Base-by-base conservation (phyloP, 2,329 filamentous ascomycete species). In the Fusarium buharicum region DNA sequence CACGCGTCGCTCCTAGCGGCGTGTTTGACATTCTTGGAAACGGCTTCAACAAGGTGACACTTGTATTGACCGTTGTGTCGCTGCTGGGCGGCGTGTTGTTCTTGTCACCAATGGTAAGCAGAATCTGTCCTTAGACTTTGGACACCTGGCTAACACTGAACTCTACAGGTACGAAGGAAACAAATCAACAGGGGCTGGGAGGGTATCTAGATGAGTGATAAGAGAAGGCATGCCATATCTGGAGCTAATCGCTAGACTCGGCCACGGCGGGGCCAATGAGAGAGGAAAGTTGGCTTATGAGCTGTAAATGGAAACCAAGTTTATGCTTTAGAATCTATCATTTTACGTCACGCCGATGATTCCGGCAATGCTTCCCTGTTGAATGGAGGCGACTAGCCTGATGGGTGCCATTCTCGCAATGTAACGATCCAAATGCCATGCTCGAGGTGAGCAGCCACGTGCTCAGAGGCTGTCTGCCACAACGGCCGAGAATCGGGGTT, bases 11-110 rank as follows among this genome's bases (percentile, higher is more conserved):
- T n/a, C 95, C 95, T 1, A 97, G 92, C 75, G 87, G 90, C 68
- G 85, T 90, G 14, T 99, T 99, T 75, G 95, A 99, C 78, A 87
- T 98, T 37, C 79, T 99, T 14, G 95, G 93, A 61, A 95, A 93
- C 77, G 91, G 92, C 3, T 99, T 99, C 76, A 95, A 94, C 74
- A 97, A 96, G 81, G 73, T 93, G 52, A 90, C 93, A 68, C 85
- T 99, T 72, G 76, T 97, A 33, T 82, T 85, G 14, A 99, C 95
- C 1, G 93, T 99, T 33, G 81, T 90, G 36, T 94, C 92, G 16
- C 81, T 98, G 67, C 86, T 85, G 40, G 82, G 86, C 34, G 93
- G 92, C 40, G 94, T 97, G 14, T 75, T 88, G 64, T 85, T 91
- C 52, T 80, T 98, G 71, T 89, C 89, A 49, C 95, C 95, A 24